These are phyloP conservation scores for Saturnispora quitensis DNA, from an alignment of 805 yeast species.

Conservation along the genomic window DNA sequence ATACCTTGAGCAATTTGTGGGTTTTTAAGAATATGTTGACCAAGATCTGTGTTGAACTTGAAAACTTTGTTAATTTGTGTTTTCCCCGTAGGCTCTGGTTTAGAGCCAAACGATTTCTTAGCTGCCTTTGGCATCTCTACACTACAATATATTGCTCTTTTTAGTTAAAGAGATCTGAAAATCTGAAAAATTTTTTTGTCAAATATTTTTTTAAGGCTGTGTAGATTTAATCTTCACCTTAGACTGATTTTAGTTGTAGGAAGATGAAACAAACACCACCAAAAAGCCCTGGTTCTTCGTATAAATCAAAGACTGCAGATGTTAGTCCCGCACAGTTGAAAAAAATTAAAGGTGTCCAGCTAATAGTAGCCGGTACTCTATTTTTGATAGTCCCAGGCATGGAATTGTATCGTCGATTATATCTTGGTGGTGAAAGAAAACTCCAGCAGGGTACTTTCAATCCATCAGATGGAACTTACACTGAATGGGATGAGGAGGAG, in stretches of 20 bases:
- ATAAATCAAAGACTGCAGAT: conserved; percentile 10
- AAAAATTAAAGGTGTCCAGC: conserved; percentile 21
- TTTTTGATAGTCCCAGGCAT: conserved; percentile 23
- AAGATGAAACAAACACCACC: conserved; percentile 2
- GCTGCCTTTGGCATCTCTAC: conserved; percentile 50
- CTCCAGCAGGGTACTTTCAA: conserved; percentile 37
- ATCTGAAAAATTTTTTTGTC: background rate
- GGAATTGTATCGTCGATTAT: conserved; percentile 27
- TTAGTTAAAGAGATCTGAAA: conserved; percentile 1
- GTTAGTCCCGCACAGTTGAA: conserved; percentile 18
- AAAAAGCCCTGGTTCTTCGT: conserved; percentile 1
- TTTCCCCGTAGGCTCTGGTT: conserved; percentile 50
- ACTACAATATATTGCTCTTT: background rate
- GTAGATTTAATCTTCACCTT: background rate
- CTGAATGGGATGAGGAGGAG: conserved; percentile 37
- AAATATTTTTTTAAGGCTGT: conserved; percentile 5
- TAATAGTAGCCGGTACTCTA: conserved; percentile 26
- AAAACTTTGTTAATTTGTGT: conserved; percentile 75
- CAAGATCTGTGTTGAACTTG: conserved; percentile 93
- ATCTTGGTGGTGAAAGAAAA: conserved; percentile 34
- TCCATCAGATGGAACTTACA: conserved; percentile 35
- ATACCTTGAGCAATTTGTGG: conserved; percentile 97
- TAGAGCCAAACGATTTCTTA: conserved; percentile 50
- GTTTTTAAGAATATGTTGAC: conserved; percentile 94
- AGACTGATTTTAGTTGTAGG: background rate